A percentile compares a stretch with the other conserved stretches of the same genome.
These are phyloP conservation scores for Hondaea fermentalgiana DNA, from an alignment of 108 stramenopile genomes.

Conservation along the genomic window DNA sequence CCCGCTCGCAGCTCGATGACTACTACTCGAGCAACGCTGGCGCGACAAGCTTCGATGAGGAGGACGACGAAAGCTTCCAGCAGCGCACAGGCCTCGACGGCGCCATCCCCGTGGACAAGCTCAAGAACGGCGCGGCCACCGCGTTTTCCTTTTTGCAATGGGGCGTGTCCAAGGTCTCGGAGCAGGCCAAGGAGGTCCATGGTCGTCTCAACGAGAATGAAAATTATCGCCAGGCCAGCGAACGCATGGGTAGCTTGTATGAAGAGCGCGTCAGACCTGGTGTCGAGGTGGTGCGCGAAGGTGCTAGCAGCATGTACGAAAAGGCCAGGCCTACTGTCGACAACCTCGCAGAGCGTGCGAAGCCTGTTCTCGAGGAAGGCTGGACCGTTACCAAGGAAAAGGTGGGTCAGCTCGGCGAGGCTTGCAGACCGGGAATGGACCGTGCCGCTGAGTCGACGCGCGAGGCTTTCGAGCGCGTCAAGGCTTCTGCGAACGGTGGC, in stretches of 20 bases:
- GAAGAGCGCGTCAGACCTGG: background rate
- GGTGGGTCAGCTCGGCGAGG: background rate
- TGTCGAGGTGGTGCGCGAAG: background rate
- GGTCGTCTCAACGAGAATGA: background rate
- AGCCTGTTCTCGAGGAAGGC: background rate
- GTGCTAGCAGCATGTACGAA: background rate
- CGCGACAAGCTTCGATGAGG: background rate
- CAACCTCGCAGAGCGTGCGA: background rate
- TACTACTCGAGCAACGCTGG: background rate
- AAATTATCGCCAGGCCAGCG: background rate
- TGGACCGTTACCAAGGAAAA: background rate
- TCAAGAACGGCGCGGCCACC: slow-evolving; percentile 1
- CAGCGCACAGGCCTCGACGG: background rate
- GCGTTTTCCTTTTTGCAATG: background rate
- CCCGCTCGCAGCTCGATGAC: background rate
- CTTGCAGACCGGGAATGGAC: background rate
- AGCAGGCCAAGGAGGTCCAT: background rate
- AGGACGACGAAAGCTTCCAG: background rate
- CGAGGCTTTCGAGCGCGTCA: background rate
- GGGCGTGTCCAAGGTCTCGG: background rate
- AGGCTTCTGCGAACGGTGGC: background rate
- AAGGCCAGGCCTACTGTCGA: background rate
- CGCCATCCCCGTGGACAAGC: slow-evolving; percentile 14
- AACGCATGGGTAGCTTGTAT: background rate
- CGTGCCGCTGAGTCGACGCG: background rate